phyloP scores from a whole-genome alignment of 306 rosid genomes.

The Lathyrus tuberosus region DNA sequence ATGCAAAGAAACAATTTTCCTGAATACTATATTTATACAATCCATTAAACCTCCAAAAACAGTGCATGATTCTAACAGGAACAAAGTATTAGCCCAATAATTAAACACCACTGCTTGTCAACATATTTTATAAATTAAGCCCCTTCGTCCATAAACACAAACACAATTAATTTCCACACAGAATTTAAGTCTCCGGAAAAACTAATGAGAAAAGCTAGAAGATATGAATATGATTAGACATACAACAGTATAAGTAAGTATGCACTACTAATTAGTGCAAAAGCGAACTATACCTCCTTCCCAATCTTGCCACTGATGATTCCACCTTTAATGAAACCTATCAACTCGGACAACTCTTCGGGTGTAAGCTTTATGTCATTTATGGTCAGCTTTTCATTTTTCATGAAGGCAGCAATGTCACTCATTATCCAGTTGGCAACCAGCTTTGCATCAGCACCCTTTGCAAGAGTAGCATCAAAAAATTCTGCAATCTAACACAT shows the following conservation, averaged over 20 bases:
- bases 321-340: slow-evolving; percentile 78
- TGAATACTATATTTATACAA: no score
- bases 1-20: no score
- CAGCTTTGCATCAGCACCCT: slow-evolving; percentile 83
- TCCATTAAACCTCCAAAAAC: no score
- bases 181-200: neutral
- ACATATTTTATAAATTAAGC: no score
- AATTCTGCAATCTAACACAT: slow-evolving; percentile 70
- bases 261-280: slow-evolving; percentile 18
- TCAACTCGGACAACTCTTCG: slow-evolving; percentile 79
- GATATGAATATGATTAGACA: slow-evolving; percentile 4
- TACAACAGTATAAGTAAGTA: neutral
- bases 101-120: neutral
- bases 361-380: slow-evolving; percentile 79
- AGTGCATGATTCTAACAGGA: no score
- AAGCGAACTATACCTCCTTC: slow-evolving; percentile 68
- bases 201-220: neutral
- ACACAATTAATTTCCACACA: slow-evolving; percentile 17
- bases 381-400: slow-evolving; percentile 81
- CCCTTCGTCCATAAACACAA: neutral
- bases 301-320: slow-evolving; percentile 93
- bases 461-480: slow-evolving; percentile 81
- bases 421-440: slow-evolving; percentile 98
- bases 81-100: no score
- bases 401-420: slow-evolving; percentile 88